These are phyloP conservation scores for Starmerella bacillaris DNA, from an alignment of 805 yeast species.

Conservation along the genomic window DNA sequence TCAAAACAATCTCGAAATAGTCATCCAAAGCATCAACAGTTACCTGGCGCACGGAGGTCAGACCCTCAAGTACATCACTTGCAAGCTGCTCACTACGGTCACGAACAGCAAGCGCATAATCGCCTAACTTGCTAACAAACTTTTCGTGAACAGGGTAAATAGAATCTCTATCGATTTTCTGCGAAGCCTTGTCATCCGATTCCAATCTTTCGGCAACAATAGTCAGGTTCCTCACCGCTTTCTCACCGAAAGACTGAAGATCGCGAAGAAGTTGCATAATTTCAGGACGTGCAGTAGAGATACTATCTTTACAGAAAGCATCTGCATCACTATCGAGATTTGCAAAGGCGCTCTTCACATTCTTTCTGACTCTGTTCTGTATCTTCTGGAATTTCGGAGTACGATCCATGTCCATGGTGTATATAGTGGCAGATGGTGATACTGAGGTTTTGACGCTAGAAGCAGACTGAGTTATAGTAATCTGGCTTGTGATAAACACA, in stretches of 20 bases:
- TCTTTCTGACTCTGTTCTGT: slow-evolving; percentile 10
- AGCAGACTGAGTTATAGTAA: background rate
- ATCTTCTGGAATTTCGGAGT: slow-evolving; percentile 3
- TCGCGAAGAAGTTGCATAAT: slow-evolving; percentile 15
- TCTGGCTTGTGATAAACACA: background rate
- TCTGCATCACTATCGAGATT: slow-evolving; percentile 14
- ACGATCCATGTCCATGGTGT: background rate
- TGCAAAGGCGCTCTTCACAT: slow-evolving; percentile 5
- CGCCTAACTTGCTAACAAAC: slow-evolving; percentile 12
- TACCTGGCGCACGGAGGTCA: slow-evolving; percentile 14
- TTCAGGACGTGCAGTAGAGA: slow-evolving; percentile 15
- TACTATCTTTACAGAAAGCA: slow-evolving; percentile 2
- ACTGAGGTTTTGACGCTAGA: background rate
- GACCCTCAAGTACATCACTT: slow-evolving; percentile 10
- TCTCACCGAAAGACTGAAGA: slow-evolving; percentile 12
- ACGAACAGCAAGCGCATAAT: slow-evolving; percentile 16
- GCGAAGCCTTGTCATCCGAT: slow-evolving; percentile 6
- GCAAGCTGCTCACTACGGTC: slow-evolving; percentile 18
- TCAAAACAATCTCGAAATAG: slow-evolving; percentile 16
- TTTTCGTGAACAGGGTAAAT: slow-evolving; percentile 15
- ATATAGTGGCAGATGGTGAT: background rate
- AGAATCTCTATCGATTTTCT: slow-evolving; percentile 3
- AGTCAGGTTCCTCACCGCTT: slow-evolving; percentile 8
- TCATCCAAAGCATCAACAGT: slow-evolving; percentile 20
- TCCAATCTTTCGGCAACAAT: slow-evolving; percentile 14